Percentiles rank a stretch among this genome's conserved stretches.
These are phyloP conservation scores for Kuraishia piskuri DNA, from an alignment of 805 yeast genomes.

Conservation along the genomic window DNA sequence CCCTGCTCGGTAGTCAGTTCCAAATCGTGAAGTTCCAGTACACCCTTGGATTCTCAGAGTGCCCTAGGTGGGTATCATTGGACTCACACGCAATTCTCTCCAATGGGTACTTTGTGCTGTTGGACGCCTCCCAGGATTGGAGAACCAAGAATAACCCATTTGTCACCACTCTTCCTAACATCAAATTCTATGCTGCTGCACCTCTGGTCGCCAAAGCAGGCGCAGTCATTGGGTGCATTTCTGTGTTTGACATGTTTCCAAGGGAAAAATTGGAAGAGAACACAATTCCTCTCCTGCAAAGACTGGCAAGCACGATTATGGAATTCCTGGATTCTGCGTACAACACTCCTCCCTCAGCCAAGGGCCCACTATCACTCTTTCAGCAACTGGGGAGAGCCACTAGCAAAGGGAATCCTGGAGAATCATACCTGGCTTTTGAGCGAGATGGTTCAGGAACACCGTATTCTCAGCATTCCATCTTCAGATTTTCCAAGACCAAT, in stretches of 20 bases:
- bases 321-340: conserved; percentile 27
- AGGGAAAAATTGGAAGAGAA: conserved; percentile 27
- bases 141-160: conserved; percentile 54
- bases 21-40: conserved; percentile 43
- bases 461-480: conserved; percentile 40
- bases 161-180: conserved; percentile 50
- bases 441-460: conserved; percentile 59
- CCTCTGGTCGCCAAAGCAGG: conserved; percentile 37
- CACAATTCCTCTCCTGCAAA: conserved; percentile 26
- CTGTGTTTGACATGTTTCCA: conserved; percentile 46
- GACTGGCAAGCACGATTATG: conserved; percentile 33
- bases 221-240: conserved; percentile 44
- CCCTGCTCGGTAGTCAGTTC: conserved; percentile 40
- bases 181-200: conserved; percentile 58
- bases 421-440: conserved; percentile 38
- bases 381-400: conserved; percentile 53
- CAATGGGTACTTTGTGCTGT: conserved; percentile 39
- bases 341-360: neutral
- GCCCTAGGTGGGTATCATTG: conserved; percentile 48
- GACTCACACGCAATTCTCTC: conserved; percentile 68
- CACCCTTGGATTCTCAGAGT: conserved; percentile 36
- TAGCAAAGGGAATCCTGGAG: conserved; percentile 25
- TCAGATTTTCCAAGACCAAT: conserved; percentile 29
- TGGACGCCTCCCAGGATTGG: conserved; percentile 66
- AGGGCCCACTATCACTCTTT: conserved; percentile 7